Evolutionary conservation across 768 basidiomycete species (phyloP), one percentile per base, ranked within the genome.

Genomic region (Omphalotus guepiniiformis): DNA sequence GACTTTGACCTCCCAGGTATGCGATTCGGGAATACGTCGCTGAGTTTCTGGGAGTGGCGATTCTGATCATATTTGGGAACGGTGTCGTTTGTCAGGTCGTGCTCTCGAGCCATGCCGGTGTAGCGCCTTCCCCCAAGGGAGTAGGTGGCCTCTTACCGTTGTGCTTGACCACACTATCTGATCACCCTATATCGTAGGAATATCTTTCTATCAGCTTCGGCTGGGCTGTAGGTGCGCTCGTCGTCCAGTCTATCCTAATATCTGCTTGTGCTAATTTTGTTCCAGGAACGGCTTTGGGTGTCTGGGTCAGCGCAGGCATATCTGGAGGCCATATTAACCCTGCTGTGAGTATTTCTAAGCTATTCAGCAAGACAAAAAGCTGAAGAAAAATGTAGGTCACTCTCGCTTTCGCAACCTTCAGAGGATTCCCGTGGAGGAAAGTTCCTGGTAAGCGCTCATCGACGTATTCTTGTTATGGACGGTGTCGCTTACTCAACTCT

Each of bases 391-490:
- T 41, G 8, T 38, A 84, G 82, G 73, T 90, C 22, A 92, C 88
- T 15, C 63, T 92, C 42, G 73, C 80, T 13, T 57, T 89, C 35
- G 85, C 85, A 3, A 69, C 78, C 2, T 80, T 81, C 61, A 79
- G 88, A 53, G 74, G 72, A 37, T 90, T 92, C 63, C 85, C 89
- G 0, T 85, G 85, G 83, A 75, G 72, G 54, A 91, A 91, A 60
- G 89, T 89, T 0, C 89, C 89, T 0, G 72, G 55, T 70, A 60
- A 50, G 47, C 41, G 3, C 23, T 36, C 43, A 16, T 45, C 15
- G 16, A 3, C 22, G 21, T 1, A 3, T 37, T 11, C 30, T 32
- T n/a, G 30, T 32, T n/a, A 9, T 32, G 9, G n/a, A 9, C n/a
- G 9, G 9, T 32, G 9, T 32, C n/a, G 30, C 7, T 8, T 22